Evolutionary conservation across 2,329 filamentous ascomycete genomes (phyloP).

Genomic region (Neonectria faginata): DNA sequence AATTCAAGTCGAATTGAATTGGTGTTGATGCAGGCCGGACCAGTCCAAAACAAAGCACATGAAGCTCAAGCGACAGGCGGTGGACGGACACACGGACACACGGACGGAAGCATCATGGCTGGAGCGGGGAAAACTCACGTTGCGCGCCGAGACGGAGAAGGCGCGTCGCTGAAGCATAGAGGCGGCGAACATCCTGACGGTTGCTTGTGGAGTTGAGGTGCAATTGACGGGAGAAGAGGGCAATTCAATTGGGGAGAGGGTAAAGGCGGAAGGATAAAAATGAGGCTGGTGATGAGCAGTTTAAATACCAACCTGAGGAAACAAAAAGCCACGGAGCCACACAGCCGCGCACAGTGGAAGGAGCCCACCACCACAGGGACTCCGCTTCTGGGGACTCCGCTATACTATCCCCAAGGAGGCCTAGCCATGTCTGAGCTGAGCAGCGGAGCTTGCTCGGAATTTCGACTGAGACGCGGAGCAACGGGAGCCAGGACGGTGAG

Average conservation of each 20-base stretch:
- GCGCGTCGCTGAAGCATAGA: constrained; percentile 79
- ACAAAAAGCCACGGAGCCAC: constrained; percentile 27
- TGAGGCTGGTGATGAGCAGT: constrained; percentile 34
- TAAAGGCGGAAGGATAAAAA: constrained; percentile 39
- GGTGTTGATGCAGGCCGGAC: constrained; percentile 12
- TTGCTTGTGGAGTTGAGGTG: constrained; percentile 36
- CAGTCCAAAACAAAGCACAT: background rate
- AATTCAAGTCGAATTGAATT: constrained; percentile 34
- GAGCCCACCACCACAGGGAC: background rate
- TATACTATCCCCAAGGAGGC: background rate
- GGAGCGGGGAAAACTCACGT: constrained; percentile 65
- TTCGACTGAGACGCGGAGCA: constrained; percentile 39
- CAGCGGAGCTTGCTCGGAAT: constrained; percentile 44
- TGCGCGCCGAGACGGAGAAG: constrained; percentile 82
- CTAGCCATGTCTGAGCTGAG: constrained; percentile 30
- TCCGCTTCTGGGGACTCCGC: constrained; percentile 1
- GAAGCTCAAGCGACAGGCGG: constrained; percentile 9
- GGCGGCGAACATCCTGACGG: constrained; percentile 77
- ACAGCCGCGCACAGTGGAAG: constrained; percentile 26
- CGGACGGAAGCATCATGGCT: constrained; percentile 12
- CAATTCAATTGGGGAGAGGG: constrained; percentile 28
- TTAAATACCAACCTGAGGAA: constrained; percentile 29
- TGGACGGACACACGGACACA: constrained; percentile 20
- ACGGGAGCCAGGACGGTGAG: constrained; percentile 24
- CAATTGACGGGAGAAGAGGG: constrained; percentile 32